Evolutionary conservation across 1,284 basidiomycete genomes (phyloP), one percentile per base, ranked within the genome.

Genomic region (Rhodotorula sp.): DNA sequence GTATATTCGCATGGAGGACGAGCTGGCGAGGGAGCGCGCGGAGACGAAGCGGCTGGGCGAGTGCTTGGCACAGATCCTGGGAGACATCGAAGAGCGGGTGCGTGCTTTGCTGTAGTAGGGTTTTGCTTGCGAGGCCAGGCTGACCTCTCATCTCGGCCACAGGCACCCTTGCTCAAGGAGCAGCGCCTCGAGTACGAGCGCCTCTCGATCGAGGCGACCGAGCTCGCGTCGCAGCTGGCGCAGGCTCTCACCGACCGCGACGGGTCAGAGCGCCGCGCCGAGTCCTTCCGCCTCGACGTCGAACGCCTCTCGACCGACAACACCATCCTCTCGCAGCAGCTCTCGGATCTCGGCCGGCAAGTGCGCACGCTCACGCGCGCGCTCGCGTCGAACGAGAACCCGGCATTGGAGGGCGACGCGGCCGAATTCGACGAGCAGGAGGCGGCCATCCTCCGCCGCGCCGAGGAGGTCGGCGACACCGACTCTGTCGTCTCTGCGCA

Each of bases 41-140:
- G 92, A 97, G 82, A 90, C 89, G 66, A 88, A 89, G 72, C 87
- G 91, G 58, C 89, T 97, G 85, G 90, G 91, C 64, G 86, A 88
- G 46, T 89, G 91, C 53, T 19, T 93, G 50, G 84, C 86, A 41
- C 85, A 87, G 34, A 88, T 92, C n/a, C 84, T 92, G 27, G 87
- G 87, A 66, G 91, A 96, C 81, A 91, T 97, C 69, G 89, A 92
- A 79, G 93, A 96, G 82, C 85, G 92, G 80, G 93, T 95, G 79
- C 71, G 90, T 83, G 13, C 25, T 4, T 17, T n/a, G 10, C n/a
- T 7, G 10, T 17, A n/a, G n/a, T n/a, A n/a, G n/a, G n/a, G n/a
- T 41, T 56, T 19, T n/a, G 19, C n/a, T 19, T 55, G 42, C 57
- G 65, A 7, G 44, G n/a, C 23, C 21, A 23, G 17, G n/a, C 64